Evolutionary conservation across 306 rosid species (phyloP).

Genomic region (Prunus fruticosa): DNA sequence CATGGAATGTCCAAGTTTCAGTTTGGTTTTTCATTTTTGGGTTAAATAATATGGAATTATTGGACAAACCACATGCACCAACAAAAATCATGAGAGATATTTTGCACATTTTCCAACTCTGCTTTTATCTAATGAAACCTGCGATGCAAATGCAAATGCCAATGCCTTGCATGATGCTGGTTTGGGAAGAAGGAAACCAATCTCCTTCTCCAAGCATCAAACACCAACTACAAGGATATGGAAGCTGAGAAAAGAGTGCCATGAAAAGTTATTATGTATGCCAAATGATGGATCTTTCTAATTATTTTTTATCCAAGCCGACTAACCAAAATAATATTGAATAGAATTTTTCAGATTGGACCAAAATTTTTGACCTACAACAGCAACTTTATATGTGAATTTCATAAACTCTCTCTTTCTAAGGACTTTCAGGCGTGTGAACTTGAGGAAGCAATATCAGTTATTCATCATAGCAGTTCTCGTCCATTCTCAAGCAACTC

Average conservation of each 20-base stretch:
- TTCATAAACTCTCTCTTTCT: too few species aligned
- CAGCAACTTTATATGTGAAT: too few species aligned
- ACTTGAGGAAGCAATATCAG: too few species aligned
- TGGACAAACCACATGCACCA: not conserved
- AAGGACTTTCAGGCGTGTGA: too few species aligned
- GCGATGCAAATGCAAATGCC: not conserved
- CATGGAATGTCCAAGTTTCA: not conserved
- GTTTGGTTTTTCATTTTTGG: not conserved
- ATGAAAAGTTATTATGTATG: too few species aligned
- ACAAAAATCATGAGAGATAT: not conserved
- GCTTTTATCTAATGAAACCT: not conserved
- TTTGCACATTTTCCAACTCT: not conserved
- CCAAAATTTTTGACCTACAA: too few species aligned
- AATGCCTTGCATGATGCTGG: not conserved
- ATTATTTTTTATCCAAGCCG: not conserved
- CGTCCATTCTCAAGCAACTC: too few species aligned
- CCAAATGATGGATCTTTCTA: not conserved
- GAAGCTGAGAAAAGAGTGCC: not conserved
- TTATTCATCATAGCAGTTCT: too few species aligned
- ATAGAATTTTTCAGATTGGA: too few species aligned
- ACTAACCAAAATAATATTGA: not conserved
- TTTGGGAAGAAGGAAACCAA: not conserved
- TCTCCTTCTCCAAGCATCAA: not conserved
- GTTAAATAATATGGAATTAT: not conserved
- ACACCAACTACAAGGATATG: not conserved